Conservation (phyloP, 441 rosid species). For the Aleurites moluccanus region DNA sequence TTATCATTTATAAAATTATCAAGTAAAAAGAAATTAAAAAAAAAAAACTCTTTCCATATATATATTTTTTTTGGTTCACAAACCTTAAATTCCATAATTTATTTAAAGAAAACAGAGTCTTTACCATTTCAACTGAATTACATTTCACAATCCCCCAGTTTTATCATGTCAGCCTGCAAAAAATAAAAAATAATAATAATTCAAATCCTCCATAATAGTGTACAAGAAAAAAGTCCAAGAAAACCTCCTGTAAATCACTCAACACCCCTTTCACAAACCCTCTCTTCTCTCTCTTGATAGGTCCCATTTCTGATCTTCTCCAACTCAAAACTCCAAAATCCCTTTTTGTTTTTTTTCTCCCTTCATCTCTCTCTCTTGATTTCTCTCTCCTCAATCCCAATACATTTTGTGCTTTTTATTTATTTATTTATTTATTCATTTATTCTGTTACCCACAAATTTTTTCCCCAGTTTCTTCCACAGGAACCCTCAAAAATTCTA, state of each 20-base stretch:
- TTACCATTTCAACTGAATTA: too few species aligned
- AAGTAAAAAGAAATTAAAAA: too few species aligned
- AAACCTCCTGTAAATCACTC: slow-evolving; percentile 46
- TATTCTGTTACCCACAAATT: slow-evolving; percentile 13
- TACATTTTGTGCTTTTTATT: slow-evolving; percentile 1
- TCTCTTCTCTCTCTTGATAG: slow-evolving; percentile 13
- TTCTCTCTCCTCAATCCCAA: slow-evolving; percentile 14
- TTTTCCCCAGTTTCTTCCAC: background rate
- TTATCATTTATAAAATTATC: too few species aligned
- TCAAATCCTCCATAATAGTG: slow-evolving; percentile 22
- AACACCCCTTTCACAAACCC: slow-evolving; percentile 10
- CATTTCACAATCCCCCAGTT: slow-evolving; percentile 11
- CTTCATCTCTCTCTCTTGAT: slow-evolving; percentile 23
- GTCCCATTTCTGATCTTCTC: slow-evolving; percentile 32
- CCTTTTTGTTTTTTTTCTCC: slow-evolving; percentile 28
- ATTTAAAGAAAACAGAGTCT: too few species aligned
- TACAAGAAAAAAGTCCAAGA: slow-evolving; percentile 25
- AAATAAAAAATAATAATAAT: background rate
- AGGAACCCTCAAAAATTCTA: slow-evolving; percentile 6
- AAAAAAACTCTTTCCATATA: too few species aligned
- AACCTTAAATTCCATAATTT: too few species aligned
- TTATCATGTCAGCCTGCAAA: background rate
- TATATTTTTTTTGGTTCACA: too few species aligned
- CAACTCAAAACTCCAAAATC: slow-evolving; percentile 28
- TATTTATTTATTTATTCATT: background rate